phyloP scores from a whole-genome alignment of 2,329 filamentous ascomycete genomes.

The Trichoderma arundinaceum region DNA sequence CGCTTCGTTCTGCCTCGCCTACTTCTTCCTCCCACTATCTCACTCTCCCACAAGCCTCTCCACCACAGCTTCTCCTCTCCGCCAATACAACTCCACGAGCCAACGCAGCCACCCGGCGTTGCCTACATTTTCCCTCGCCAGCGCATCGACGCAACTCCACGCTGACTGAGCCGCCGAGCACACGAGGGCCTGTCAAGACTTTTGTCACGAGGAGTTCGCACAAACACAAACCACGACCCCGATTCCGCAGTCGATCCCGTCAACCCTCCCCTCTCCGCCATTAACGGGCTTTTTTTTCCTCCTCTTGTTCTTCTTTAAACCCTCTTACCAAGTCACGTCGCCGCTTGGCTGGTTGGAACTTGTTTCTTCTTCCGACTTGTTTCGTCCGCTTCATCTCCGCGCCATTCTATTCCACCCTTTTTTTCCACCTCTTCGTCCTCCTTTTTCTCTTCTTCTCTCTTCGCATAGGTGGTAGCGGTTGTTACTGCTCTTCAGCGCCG shows the following conservation, averaged over 20 bases:
- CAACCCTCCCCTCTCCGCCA: neutral
- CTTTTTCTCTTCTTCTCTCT: slow-evolving; percentile 1
- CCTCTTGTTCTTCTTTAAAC: neutral
- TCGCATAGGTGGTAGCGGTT: neutral
- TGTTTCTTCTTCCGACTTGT: slow-evolving; percentile 4
- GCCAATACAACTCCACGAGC: slow-evolving; percentile 9
- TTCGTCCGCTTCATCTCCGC: neutral
- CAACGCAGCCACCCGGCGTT: slow-evolving; percentile 4
- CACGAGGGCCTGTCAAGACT: neutral
- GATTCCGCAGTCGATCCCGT: neutral
- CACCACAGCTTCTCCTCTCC: slow-evolving; percentile 19
- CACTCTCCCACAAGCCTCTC: slow-evolving; percentile 1
- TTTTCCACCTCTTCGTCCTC: neutral
- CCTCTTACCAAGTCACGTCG: slow-evolving; percentile 1
- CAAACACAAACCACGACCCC: slow-evolving; percentile 4
- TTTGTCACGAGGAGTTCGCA: slow-evolving; percentile 27
- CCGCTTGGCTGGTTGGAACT: slow-evolving; percentile 1
- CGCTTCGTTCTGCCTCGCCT: slow-evolving; percentile 23
- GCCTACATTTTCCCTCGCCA: slow-evolving; percentile 18
- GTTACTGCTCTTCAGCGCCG: neutral
- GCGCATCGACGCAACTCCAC: slow-evolving; percentile 27
- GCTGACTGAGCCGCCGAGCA: slow-evolving; percentile 25
- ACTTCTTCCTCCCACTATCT: neutral
- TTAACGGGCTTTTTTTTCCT: neutral
- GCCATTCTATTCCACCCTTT: neutral